Evolutionary conservation across 768 basidiomycete genomes (phyloP), one percentile per base, ranked within the genome.

Genomic region (Amanita muscaria): DNA sequence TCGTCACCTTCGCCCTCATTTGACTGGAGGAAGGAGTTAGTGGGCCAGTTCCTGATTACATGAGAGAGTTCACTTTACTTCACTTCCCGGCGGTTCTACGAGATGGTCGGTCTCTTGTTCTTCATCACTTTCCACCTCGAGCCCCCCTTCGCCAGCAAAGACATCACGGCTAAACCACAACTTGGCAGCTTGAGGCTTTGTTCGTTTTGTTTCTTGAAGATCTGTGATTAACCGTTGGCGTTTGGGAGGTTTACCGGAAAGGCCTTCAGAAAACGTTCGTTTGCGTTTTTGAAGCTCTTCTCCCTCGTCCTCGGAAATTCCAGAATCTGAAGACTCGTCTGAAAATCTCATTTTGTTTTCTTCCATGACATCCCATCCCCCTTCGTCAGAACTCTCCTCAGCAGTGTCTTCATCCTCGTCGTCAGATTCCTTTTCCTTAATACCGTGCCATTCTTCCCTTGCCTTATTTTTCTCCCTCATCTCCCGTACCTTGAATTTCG

Each of bases 81-180:
- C n/a, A n/a, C n/a, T n/a, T n/a, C n/a, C n/a, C n/a, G n/a, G n/a
- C n/a, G n/a, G n/a, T n/a, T n/a, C n/a, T n/a, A n/a, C n/a, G n/a
- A n/a, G n/a, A n/a, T n/a, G n/a, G n/a, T n/a, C n/a, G n/a, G n/a
- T n/a, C 40, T 12, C 27, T 8, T 58, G 50, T 5, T 65, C 65
- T 0, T 29, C 6, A 70, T 49, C 53, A n/a, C 35, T 39, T 31
- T 44, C 47, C 10, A 50, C 44, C 3, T 59, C 65, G 5, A 66
- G 58, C 5, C 55, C 34, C 8, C 60, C 73, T 33, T 74, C 77
- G 5, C 75, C 83, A 40, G 79, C 73, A 70, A 99, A 99, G 34
- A 96, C 63, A 40, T 86, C 84, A 63, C 96, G 94, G 51, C 86
- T 83, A 65, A 97, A 99, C 96, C 96, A 99, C n/a, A 97, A 60